These are phyloP conservation scores for Nidularia pulvinata DNA, from an alignment of 768 basidiomycete species.

Conservation along the genomic window DNA sequence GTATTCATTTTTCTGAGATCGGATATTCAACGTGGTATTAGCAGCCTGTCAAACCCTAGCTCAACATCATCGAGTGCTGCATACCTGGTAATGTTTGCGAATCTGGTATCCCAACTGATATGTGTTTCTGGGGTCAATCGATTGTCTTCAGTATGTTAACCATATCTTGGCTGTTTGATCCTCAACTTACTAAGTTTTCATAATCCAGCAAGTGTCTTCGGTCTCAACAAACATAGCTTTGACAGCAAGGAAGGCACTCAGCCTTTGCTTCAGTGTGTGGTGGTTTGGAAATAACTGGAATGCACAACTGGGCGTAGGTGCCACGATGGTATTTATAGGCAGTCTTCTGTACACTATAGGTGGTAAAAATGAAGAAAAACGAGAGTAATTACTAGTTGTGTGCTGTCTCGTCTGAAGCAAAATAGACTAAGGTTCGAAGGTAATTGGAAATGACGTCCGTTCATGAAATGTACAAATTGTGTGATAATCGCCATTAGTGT, in stretches of 20 bases:
- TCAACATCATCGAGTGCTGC: constrained; percentile 34
- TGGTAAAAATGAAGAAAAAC: constrained; percentile 14
- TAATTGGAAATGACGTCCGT: too few relatives aligned
- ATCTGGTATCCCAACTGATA: constrained; percentile 74
- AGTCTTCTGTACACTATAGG: constrained; percentile 57
- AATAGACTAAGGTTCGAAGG: too few relatives aligned
- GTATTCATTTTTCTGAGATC: constrained; percentile 63
- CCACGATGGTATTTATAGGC: constrained; percentile 72
- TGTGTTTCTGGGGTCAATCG: constrained; percentile 85
- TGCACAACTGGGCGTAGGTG: constrained; percentile 59
- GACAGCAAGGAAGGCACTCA: constrained; percentile 79
- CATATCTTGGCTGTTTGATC: too few relatives aligned
- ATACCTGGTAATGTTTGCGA: constrained; percentile 57
- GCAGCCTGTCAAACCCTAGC: constrained; percentile 38
- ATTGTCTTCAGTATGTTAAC: constrained; percentile 75
- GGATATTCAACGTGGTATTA: constrained; percentile 55
- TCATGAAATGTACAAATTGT: too few relatives aligned
- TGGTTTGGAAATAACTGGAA: constrained; percentile 83
- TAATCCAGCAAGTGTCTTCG: constrained; percentile 65
- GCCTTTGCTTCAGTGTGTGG: constrained; percentile 82
- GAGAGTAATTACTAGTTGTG: neutral
- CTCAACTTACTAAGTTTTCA: too few relatives aligned
- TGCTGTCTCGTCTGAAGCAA: too few relatives aligned
- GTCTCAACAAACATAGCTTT: constrained; percentile 83
- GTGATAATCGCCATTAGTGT: too few relatives aligned